Percentiles rank a stretch among this genome's conserved stretches.
phyloP scores from a whole-genome alignment of 805 yeast species.

The Komagataella pseudopastoris region DNA sequence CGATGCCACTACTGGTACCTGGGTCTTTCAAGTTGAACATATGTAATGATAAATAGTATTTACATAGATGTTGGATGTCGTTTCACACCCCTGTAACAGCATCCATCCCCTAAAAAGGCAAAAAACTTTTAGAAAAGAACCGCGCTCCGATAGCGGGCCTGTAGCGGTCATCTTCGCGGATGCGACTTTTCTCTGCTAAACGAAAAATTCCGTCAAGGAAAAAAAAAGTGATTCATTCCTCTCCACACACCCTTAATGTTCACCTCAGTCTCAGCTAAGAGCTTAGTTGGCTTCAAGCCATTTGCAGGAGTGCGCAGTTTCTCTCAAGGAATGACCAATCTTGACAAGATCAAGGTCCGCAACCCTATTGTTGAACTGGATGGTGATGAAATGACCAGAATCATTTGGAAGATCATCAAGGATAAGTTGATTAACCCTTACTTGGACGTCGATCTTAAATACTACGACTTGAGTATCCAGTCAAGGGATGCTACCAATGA shows the following conservation, averaged over 20 bases:
- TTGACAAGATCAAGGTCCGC: constrained; percentile 53
- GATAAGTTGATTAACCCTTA: constrained; percentile 54
- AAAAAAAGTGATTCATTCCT: not conserved
- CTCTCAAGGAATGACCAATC: constrained; percentile 11
- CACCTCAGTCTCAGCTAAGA: not conserved
- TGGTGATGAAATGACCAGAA: constrained; percentile 82
- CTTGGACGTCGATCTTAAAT: constrained; percentile 60
- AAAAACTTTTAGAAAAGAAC: not conserved
- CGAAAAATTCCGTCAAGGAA: not conserved
- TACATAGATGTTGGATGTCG: not conserved
- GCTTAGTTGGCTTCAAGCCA: not conserved
- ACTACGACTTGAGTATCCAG: constrained; percentile 60
- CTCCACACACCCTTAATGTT: not conserved
- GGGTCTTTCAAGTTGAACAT: constrained; percentile 45
- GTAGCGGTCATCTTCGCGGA: not conserved
- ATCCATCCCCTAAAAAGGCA: not conserved
- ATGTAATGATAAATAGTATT: constrained; percentile 8
- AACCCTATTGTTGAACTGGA: constrained; percentile 69
- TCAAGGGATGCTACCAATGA: constrained; percentile 62
- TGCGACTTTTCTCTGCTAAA: not conserved
- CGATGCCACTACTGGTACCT: constrained; percentile 62
- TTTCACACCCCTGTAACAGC: not conserved
- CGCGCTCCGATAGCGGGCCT: not conserved
- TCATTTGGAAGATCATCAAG: constrained; percentile 69
- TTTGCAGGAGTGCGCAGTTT: constrained; percentile 4